These are phyloP conservation scores for Hura crepitans DNA, from an alignment of 441 rosid species.

Conservation along the genomic window DNA sequence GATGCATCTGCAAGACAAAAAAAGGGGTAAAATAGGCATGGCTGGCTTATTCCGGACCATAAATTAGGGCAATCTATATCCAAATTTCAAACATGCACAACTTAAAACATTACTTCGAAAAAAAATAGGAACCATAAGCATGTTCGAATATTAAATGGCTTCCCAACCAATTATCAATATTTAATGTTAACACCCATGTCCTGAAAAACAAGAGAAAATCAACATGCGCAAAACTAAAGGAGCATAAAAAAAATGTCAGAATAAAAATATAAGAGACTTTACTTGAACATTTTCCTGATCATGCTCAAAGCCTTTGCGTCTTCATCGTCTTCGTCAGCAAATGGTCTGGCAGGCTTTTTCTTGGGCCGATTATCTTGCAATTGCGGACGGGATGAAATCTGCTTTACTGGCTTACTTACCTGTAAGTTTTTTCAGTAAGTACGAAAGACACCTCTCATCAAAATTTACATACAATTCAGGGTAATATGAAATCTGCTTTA, in stretches of 20 bases:
- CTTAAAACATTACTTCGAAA: not conserved
- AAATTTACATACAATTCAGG: not conserved
- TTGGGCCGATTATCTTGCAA: slow-evolving; percentile 42
- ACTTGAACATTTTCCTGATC: slow-evolving; percentile 68
- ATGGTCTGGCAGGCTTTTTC: slow-evolving; percentile 48
- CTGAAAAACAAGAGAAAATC: not conserved
- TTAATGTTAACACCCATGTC: too few relatives aligned
- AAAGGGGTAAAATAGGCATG: not conserved
- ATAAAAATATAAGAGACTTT: slow-evolving; percentile 28
- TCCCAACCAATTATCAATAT: not conserved
- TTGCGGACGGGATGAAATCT: slow-evolving; percentile 33
- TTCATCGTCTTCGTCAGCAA: slow-evolving; percentile 40
- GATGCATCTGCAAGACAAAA: not conserved
- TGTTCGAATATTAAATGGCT: not conserved
- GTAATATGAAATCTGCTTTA: not conserved
- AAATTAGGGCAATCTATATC: too few relatives aligned
- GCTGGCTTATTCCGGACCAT: not conserved
- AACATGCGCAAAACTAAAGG: not conserved
- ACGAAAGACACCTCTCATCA: slow-evolving; percentile 7
- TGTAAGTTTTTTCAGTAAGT: slow-evolving; percentile 15
- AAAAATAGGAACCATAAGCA: not conserved
- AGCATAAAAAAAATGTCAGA: not conserved
- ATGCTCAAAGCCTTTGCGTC: slow-evolving; percentile 45
- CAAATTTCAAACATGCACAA: not conserved
- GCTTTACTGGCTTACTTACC: slow-evolving; percentile 34